Base-by-base conservation (phyloP, 2,329 filamentous ascomycete genomes). In the Neofusicoccum ribis region DNA sequence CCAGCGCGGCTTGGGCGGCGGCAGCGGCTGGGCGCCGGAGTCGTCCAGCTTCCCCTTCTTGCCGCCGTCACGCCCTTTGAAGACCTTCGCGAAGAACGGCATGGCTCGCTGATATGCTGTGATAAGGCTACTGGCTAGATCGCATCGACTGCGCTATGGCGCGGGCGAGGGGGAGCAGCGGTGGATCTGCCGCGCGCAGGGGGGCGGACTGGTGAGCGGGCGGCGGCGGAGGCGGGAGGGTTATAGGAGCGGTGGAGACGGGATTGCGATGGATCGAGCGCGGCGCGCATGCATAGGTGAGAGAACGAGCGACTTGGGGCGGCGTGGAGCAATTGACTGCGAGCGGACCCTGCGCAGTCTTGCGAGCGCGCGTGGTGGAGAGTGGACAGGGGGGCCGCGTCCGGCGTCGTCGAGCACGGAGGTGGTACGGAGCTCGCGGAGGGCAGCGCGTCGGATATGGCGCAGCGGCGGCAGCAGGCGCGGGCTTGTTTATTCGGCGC, bases 51-150 rank as follows among this genome's bases (percentile, higher is more conserved):
- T 68, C 34, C 67, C 66, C 80, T 93, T 93, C 80, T 90, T 91
- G 66, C 81, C 80, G 77, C 87, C 89, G 81, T 95, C 91, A 81
- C 89, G 93, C 81, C 86, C 85, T 84, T 92, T 92, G 79, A 94
- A 86, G 66, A 85, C 82, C 67, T 82, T 83, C 66, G 84, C 85
- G 73, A 88, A 85, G 73, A 87, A 86, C 64, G 85, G 80, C 84
- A 87, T 86, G 54, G 15, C 36, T 54, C 23, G 52, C 17, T 46
- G 54, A 59, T 59, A 34, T 44, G 54, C 54, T 58, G 58, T 63
- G 67, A 43, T 49, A 43, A 23, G 46, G 39, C 61, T 31, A 62
- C 46, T 37, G 37, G 59, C 36, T 27, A 20, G 47, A 27, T 50
- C 59, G 59, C 59, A 62, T 62, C 59, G 59, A 51, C 59, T 60